Evolutionary conservation across 176 grass and related monocot genomes (phyloP).

Genomic region (Hordeum vulgare): DNA sequence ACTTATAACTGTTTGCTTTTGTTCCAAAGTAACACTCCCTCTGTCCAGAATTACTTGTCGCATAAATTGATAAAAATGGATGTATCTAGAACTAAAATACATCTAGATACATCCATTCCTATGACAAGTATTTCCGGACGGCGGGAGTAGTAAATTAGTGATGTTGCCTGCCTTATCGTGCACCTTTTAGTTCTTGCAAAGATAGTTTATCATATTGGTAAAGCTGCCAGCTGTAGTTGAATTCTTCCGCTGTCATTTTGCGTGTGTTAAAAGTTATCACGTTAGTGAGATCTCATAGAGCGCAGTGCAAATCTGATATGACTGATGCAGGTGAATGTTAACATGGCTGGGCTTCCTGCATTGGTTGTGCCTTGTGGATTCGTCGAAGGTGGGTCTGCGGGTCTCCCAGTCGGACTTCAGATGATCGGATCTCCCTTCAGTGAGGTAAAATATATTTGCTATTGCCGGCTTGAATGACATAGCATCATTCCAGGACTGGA

Average conservation of each 20-base stretch:
- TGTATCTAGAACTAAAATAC: too few species aligned
- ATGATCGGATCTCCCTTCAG: slow-evolving; percentile 73
- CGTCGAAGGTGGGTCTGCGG: slow-evolving; percentile 60
- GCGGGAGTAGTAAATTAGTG: too few species aligned
- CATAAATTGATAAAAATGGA: too few species aligned
- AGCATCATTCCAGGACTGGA: background rate
- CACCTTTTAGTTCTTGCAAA: background rate
- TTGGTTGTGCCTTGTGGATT: slow-evolving; percentile 89
- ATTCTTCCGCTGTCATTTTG: background rate
- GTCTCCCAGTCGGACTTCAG: slow-evolving; percentile 88
- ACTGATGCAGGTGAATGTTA: slow-evolving; percentile 80
- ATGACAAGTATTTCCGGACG: too few species aligned
- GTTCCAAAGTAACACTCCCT: background rate
- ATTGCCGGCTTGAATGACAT: background rate
- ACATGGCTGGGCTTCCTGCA: slow-evolving; percentile 83
- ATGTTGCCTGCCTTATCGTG: background rate
- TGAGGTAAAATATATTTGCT: slow-evolving; percentile 72
- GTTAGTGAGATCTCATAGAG: background rate
- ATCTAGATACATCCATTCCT: too few species aligned
- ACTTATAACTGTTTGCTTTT: background rate
- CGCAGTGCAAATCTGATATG: background rate
- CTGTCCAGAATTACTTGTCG: too few species aligned
- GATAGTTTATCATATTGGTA: background rate
- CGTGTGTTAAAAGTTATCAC: background rate
- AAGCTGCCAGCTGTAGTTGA: background rate